A percentile compares a stretch with the other conserved stretches of the same genome.
phyloP scores from a whole-genome alignment of 768 basidiomycete species.

The Leccinellum albellum region DNA sequence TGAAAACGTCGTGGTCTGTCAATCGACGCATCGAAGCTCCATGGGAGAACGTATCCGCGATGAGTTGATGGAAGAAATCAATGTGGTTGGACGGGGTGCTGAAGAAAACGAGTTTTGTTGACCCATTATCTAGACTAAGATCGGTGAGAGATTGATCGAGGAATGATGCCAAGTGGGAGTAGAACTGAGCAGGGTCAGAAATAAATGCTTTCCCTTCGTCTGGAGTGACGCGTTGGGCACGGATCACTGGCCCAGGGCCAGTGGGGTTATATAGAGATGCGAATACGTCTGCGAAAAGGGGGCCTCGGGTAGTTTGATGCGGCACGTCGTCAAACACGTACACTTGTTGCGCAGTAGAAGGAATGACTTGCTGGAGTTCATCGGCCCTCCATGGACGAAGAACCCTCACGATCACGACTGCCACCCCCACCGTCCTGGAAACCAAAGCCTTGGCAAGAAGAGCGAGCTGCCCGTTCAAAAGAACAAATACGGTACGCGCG shows the following conservation, averaged over 20 bases:
- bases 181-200: conserved; percentile 41
- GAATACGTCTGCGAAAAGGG: conserved; percentile 71
- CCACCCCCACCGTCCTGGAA: conserved; percentile 45
- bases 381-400: conserved; percentile 78
- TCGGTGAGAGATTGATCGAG: conserved; percentile 26
- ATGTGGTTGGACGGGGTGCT: conserved; percentile 44
- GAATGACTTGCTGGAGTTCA: conserved; percentile 57
- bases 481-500: conserved; percentile 64
- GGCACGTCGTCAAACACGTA: conserved; percentile 81
- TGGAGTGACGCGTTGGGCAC: conserved; percentile 58
- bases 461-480: conserved; percentile 77
- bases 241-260: conserved; percentile 38
- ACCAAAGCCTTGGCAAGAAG: conserved; percentile 54
- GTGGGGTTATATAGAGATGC: conserved; percentile 47
- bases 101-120: conserved; percentile 49
- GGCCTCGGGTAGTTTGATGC: conserved; percentile 54
- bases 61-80: conserved; percentile 44
- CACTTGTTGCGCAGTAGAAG: conserved; percentile 52
- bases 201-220: conserved; percentile 51
- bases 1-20: conserved; percentile 71
- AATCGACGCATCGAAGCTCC: conserved; percentile 57
- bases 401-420: conserved; percentile 70
- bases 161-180: conserved; percentile 35
- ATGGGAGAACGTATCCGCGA: conserved; percentile 56
- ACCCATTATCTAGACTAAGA: conserved; percentile 21